Conservation (phyloP, 305 asterid species). For the Fraxinus sp. region DNA sequence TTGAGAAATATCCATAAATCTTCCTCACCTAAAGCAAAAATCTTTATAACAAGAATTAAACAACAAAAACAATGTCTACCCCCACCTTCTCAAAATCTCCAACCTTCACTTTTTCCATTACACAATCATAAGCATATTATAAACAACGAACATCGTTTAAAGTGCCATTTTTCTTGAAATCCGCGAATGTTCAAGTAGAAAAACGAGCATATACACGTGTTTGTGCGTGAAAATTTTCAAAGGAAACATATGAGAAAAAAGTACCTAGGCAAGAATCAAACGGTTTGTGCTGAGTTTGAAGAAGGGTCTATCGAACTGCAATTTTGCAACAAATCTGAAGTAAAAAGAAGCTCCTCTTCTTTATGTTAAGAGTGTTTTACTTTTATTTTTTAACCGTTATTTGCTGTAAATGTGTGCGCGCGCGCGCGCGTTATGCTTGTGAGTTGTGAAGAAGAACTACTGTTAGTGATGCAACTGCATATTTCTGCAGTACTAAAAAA, state of each 20-base stretch:
- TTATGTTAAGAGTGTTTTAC: not conserved
- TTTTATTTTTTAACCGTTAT: not conserved
- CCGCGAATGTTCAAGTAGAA: not conserved
- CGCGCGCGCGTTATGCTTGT: no score
- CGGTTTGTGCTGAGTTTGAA: not conserved
- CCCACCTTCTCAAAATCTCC: not conserved
- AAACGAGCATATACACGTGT: not conserved
- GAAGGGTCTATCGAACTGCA: not conserved
- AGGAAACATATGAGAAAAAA: not conserved
- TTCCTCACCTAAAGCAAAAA: not conserved
- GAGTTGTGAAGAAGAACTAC: not conserved
- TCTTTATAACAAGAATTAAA: not conserved
- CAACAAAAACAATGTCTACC: not conserved
- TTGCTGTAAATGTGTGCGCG: not conserved
- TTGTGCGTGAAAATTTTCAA: not conserved
- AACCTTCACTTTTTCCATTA: not conserved
- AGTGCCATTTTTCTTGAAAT: not conserved
- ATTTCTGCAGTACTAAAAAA: not conserved
- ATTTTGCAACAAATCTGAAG: not conserved
- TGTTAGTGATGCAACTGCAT: not conserved
- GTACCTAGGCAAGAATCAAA: not conserved
- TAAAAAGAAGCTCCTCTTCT: not conserved
- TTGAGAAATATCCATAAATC: not conserved
- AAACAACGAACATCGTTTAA: not conserved
- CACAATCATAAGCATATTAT: not conserved